Evolutionary conservation across 1,139 yeast genomes (phyloP).

Genomic region (Saccharomycopsis phalli): DNA sequence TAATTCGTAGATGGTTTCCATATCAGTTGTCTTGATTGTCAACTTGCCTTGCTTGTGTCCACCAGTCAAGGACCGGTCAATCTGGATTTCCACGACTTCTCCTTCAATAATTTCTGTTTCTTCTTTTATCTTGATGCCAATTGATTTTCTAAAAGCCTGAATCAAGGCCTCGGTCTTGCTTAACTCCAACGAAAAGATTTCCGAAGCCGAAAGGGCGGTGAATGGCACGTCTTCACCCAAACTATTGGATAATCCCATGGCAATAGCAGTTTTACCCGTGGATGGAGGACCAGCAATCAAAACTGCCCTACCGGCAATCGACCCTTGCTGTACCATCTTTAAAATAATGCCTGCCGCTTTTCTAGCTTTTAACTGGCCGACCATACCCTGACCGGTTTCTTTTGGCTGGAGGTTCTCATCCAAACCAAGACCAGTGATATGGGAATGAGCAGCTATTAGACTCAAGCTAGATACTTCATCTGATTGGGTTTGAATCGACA

Average conservation of each 20-base stretch:
- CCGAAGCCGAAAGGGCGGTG: slow-evolving; percentile 91
- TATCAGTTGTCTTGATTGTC: slow-evolving; percentile 95
- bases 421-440: slow-evolving; percentile 88
- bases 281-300: slow-evolving; percentile 97
- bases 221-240: slow-evolving; percentile 91
- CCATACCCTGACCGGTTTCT: slow-evolving; percentile 84
- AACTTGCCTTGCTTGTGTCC: slow-evolving; percentile 98
- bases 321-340: slow-evolving; percentile 88
- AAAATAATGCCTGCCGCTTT: slow-evolving; percentile 91
- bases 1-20: slow-evolving; percentile 96
- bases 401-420: slow-evolving; percentile 85
- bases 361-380: slow-evolving; percentile 91
- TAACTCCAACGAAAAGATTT: slow-evolving; percentile 81
- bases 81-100: slow-evolving; percentile 96
- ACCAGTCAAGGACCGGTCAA: slow-evolving; percentile 91
- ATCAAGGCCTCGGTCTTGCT: slow-evolving; percentile 93
- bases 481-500: slow-evolving; percentile 18
- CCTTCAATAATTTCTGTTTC: slow-evolving; percentile 97
- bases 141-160: slow-evolving; percentile 91
- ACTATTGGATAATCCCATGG: slow-evolving; percentile 90
- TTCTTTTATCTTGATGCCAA: slow-evolving; percentile 92
- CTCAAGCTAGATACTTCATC: slow-evolving; percentile 52
- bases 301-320: slow-evolving; percentile 95
- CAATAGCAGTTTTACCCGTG: slow-evolving; percentile 98
- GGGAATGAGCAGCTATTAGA: slow-evolving; percentile 93